phyloP scores from a whole-genome alignment of 257 asterid species.

The Rubia yunnanensis region DNA sequence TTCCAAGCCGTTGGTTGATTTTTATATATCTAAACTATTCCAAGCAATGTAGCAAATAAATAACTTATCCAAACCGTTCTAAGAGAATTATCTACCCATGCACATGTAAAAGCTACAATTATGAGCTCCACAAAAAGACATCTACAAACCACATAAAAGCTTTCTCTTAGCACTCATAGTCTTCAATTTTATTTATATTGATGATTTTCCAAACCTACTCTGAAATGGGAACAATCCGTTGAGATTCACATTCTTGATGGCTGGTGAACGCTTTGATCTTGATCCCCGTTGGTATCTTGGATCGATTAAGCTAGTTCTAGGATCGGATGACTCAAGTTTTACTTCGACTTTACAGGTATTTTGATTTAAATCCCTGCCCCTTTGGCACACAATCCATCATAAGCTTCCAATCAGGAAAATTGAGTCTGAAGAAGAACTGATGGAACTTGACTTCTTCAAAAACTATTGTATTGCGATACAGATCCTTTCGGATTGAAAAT shows the following conservation, averaged over 20 bases:
- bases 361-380: neutral
- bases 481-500: conserved; percentile 35
- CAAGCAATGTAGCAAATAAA: no score
- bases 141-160: neutral
- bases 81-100: neutral
- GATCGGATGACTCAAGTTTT: neutral
- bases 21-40: no score
- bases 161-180: neutral
- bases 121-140: neutral
- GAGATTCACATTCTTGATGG: neutral
- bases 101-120: neutral
- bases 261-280: neutral
- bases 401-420: conserved; percentile 46
- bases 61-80: neutral
- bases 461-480: conserved; percentile 22
- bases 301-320: neutral
- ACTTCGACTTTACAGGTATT: neutral
- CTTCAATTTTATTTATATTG: neutral
- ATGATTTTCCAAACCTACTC: neutral
- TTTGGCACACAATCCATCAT: conserved; percentile 3
- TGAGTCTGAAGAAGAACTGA: conserved; percentile 44
- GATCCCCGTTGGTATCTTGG: neutral
- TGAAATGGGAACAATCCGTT: neutral
- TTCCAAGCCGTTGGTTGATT: no score
- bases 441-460: conserved; percentile 28